Evolutionary conservation across 1,284 basidiomycete genomes (phyloP), one percentile per base, ranked within the genome.

Genomic region (Volvariella volvacea): DNA sequence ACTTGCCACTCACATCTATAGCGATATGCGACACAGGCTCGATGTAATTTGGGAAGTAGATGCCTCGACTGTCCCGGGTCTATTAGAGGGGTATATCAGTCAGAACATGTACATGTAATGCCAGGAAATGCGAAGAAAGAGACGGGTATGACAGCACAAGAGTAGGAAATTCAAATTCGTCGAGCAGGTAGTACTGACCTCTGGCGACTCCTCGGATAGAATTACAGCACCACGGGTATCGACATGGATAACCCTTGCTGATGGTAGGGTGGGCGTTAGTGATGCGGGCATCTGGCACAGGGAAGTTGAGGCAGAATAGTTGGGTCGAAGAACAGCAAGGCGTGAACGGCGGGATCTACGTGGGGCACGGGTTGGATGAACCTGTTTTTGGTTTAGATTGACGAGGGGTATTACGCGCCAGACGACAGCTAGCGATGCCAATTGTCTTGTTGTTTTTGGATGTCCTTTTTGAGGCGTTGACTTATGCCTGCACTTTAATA

Each of bases 21-120:
- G 93, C 93, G 47, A 96, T 92, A 63, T 95, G 91, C 30, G 92
- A 95, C n/a, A 96, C 86, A 10, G 90, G 89, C 64, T 97, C 93
- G 52, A 94, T 94, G 66, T 96, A 84, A 63, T 94, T 92, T 42
- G 93, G 93, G 41, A 97, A 78, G 66, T 96, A 96, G 58, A 97
- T 96, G 12, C 92, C 92, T 60, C 92, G 76, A 57, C 90, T 93
- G 64, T 95, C 92, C 52, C 90, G 74, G 30, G 91, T 94, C 90
- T 94, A 46, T 15, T 15, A 55, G 42, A 34, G 14, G 36, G n/a
- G n/a, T 10, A 20, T 39, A 47, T 25, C 25, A 44, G 31, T 37
- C 22, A 36, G 15, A 39, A 22, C 30, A 43, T 44, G 30, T 21
- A n/a, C n/a, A n/a, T n/a, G n/a, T n/a, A n/a, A n/a, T n/a, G n/a